phyloP scores from a whole-genome alignment of 768 basidiomycete species.

The Leccinum subgranulosum region DNA sequence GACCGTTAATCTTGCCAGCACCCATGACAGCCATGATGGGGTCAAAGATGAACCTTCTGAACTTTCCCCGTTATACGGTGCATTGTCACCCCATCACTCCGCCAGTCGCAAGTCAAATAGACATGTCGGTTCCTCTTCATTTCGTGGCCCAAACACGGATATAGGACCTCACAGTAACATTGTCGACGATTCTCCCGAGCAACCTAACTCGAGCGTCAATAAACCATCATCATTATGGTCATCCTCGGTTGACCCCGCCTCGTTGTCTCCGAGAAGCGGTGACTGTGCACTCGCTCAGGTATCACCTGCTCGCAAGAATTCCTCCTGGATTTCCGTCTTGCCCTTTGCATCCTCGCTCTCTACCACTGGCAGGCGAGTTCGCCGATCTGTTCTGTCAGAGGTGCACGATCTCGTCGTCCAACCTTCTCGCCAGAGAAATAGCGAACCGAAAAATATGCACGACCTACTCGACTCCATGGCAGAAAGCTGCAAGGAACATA shows the following conservation, averaged over 20 bases:
- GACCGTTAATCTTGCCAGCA: no score
- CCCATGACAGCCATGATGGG: not conserved
- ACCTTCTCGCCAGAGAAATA: not conserved
- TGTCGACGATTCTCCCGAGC: not conserved
- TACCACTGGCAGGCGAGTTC: conserved; percentile 41
- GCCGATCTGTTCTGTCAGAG: conserved; percentile 47
- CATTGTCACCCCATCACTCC: not conserved
- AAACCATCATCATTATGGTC: not conserved
- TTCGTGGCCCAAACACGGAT: not conserved
- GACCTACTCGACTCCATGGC: conserved; percentile 57
- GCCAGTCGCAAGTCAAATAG: not conserved
- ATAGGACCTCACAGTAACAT: not conserved
- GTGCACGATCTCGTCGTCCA: conserved; percentile 48
- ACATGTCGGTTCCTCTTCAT: not conserved
- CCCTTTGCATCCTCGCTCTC: conserved; percentile 27
- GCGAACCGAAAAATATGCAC: conserved; percentile 17
- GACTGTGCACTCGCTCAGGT: not conserved
- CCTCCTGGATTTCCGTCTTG: conserved; percentile 30
- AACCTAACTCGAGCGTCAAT: not conserved
- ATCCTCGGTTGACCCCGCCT: not conserved
- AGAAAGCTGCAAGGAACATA: conserved; percentile 51
- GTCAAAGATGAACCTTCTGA: not conserved
- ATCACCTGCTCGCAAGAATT: conserved; percentile 4
- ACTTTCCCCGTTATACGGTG: conserved; percentile 17
- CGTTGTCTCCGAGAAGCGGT: not conserved